A percentile compares a stretch with the other conserved stretches of the same genome.
Evolutionary conservation across 495 filamentous ascomycete genomes (phyloP).

Genomic region (Polyplosphaeria fusca): DNA sequence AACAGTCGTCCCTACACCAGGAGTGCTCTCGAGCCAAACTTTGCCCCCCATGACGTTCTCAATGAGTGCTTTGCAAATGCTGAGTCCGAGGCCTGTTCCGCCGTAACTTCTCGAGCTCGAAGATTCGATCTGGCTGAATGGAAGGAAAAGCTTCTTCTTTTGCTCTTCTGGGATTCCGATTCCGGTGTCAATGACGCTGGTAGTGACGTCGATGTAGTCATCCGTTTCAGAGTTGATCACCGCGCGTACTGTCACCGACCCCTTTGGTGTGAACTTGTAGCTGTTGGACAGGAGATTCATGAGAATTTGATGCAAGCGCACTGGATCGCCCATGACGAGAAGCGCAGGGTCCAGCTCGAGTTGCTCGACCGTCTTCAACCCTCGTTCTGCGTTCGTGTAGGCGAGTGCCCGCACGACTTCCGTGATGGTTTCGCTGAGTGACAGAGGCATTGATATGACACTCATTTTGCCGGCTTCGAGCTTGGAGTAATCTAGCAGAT

Average conservation of each 20-base stretch:
- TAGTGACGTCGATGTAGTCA: slow-evolving; percentile 68
- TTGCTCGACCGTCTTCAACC: slow-evolving; percentile 69
- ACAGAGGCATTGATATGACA: slow-evolving; percentile 80
- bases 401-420: slow-evolving; percentile 83
- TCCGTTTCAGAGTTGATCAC: slow-evolving; percentile 65
- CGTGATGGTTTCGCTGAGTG: slow-evolving; percentile 77
- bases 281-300: slow-evolving; percentile 92
- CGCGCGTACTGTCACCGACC: slow-evolving; percentile 76
- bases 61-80: slow-evolving; percentile 92
- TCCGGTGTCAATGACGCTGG: slow-evolving; percentile 85
- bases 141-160: slow-evolving; percentile 78
- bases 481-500: slow-evolving; percentile 90
- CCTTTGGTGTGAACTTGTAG: slow-evolving; percentile 88
- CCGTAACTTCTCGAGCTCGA: slow-evolving; percentile 86
- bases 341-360: slow-evolving; percentile 65
- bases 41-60: slow-evolving; percentile 84
- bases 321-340: slow-evolving; percentile 85
- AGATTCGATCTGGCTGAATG: slow-evolving; percentile 86
- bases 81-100: slow-evolving; percentile 83
- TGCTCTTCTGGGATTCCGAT: slow-evolving; percentile 84
- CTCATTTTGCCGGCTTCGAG: slow-evolving; percentile 96
- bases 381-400: slow-evolving; percentile 78
- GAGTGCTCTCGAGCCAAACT: slow-evolving; percentile 75
- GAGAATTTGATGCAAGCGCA: slow-evolving; percentile 86
- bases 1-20: slow-evolving; percentile 76